Conservation (phyloP, 2,329 filamentous ascomycete genomes). For the Fusarium falciforme region DNA sequence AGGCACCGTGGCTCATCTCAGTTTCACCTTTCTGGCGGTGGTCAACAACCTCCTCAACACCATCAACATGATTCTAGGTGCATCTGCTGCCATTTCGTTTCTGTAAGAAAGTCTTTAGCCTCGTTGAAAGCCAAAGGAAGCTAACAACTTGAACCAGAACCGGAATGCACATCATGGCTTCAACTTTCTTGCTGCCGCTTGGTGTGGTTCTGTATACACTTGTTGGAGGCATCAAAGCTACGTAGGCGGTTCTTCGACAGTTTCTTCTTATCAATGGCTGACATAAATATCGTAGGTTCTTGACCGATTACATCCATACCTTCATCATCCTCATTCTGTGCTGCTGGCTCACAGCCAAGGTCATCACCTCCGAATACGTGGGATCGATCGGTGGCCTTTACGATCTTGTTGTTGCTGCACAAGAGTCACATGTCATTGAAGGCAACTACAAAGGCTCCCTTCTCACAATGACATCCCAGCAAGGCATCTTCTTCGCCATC, state of each 20-base stretch:
- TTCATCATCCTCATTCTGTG: conserved; percentile 85
- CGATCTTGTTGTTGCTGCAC: conserved; percentile 77
- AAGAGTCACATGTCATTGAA: conserved; percentile 75
- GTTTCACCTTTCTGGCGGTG: conserved; percentile 83
- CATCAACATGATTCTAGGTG: conserved; percentile 87
- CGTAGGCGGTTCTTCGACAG: conserved; percentile 43
- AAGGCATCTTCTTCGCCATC: conserved; percentile 88
- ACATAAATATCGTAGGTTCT: conserved; percentile 56
- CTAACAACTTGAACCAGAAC: conserved; percentile 30
- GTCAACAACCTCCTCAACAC: conserved; percentile 89
- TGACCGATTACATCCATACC: conserved; percentile 88
- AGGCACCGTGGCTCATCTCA: conserved; percentile 75
- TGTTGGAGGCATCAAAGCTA: conserved; percentile 83
- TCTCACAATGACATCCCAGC: conserved; percentile 77
- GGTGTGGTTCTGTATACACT: conserved; percentile 78
- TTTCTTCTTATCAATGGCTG: background rate
- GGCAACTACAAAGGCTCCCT: conserved; percentile 86
- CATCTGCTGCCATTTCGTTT: conserved; percentile 65
- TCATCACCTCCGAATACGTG: conserved; percentile 79
- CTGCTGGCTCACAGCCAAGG: conserved; percentile 83
- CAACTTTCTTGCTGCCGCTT: conserved; percentile 84
- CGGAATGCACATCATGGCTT: conserved; percentile 72
- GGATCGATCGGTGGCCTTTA: conserved; percentile 82
- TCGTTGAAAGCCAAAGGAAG: background rate
- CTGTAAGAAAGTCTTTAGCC: conserved; percentile 22